Percentiles rank a stretch among this genome's conserved stretches.
Evolutionary conservation across 108 stramenopile species (phyloP).

Genomic region (Nitzschia sp.): DNA sequence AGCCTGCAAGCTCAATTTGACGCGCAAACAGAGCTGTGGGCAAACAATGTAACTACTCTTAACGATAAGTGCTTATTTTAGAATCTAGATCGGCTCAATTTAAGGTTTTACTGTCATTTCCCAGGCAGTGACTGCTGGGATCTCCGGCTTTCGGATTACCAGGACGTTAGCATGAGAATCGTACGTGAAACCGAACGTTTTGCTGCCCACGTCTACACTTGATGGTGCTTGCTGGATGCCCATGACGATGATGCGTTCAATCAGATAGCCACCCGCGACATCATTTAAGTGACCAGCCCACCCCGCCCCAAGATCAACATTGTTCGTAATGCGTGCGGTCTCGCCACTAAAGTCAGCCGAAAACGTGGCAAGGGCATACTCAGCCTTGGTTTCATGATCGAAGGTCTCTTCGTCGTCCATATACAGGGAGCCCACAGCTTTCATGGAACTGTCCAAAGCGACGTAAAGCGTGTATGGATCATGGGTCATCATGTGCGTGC

Average conservation of each 20-base stretch:
- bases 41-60: too few species aligned
- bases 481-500: conserved; percentile 80
- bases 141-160: conserved; percentile 77
- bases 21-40: too few species aligned
- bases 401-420: conserved; percentile 97
- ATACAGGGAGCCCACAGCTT: conserved; percentile 87
- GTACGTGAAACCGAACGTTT: conserved; percentile 51
- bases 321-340: conserved; percentile 43
- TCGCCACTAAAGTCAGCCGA: conserved; percentile 41
- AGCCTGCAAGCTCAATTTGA: too few species aligned
- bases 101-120: conserved; percentile 32
- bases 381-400: conserved; percentile 62
- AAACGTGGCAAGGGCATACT: conserved; percentile 69
- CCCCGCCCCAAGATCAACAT: conserved; percentile 50
- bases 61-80: too few species aligned
- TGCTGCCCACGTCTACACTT: conserved; percentile 24
- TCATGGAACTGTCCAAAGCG: conserved; percentile 71
- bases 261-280: conserved; percentile 38
- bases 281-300: conserved; percentile 34
- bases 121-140: conserved; percentile 74
- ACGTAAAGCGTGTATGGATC: conserved; percentile 98
- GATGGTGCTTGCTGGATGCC: conserved; percentile 58
- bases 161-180: conserved; percentile 55
- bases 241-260: conserved; percentile 86
- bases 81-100: too few species aligned